Percentiles rank a stretch among this genome's conserved stretches.
phyloP scores from a whole-genome alignment of 2,329 filamentous ascomycete genomes.

The Sclerotinia trifoliorum region DNA sequence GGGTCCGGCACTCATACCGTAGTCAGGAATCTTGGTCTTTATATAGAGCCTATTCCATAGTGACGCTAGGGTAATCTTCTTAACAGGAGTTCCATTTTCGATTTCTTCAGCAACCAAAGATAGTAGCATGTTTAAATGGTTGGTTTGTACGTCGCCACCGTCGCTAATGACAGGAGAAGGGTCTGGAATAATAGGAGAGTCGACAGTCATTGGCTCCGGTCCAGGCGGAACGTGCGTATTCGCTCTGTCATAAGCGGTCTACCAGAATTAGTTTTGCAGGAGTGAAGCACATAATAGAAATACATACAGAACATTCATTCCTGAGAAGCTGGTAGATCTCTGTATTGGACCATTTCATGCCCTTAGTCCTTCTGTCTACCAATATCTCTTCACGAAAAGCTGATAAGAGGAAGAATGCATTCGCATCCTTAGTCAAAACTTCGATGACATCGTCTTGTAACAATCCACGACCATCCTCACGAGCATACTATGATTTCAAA shows the following conservation, averaged over 20 bases:
- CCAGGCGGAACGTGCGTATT: background rate
- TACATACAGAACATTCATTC: slow-evolving; percentile 18
- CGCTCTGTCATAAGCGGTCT: background rate
- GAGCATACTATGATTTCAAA: slow-evolving; percentile 1
- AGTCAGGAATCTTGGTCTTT: slow-evolving; percentile 9
- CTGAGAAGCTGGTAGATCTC: slow-evolving; percentile 12
- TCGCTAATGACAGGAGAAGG: background rate
- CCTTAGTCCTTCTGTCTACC: background rate
- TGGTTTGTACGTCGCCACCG: background rate
- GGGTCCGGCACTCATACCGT: background rate
- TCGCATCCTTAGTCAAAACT: slow-evolving; percentile 18
- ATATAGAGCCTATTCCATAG: slow-evolving; percentile 3
- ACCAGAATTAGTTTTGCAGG: background rate
- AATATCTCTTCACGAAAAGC: slow-evolving; percentile 14
- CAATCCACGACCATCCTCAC: slow-evolving; percentile 18
- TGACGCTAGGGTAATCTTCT: background rate
- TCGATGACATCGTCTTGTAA: background rate
- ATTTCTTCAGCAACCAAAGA: slow-evolving; percentile 6
- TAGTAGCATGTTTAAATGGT: slow-evolving; percentile 3
- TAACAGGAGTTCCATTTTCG: background rate
- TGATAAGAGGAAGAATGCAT: slow-evolving; percentile 19
- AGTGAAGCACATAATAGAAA: background rate
- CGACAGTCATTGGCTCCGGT: slow-evolving; percentile 1
- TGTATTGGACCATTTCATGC: slow-evolving; percentile 7
- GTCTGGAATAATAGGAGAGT: background rate